phyloP scores from a whole-genome alignment of 371 early-diverging fungal species.

The Lichtheimia ornata region DNA sequence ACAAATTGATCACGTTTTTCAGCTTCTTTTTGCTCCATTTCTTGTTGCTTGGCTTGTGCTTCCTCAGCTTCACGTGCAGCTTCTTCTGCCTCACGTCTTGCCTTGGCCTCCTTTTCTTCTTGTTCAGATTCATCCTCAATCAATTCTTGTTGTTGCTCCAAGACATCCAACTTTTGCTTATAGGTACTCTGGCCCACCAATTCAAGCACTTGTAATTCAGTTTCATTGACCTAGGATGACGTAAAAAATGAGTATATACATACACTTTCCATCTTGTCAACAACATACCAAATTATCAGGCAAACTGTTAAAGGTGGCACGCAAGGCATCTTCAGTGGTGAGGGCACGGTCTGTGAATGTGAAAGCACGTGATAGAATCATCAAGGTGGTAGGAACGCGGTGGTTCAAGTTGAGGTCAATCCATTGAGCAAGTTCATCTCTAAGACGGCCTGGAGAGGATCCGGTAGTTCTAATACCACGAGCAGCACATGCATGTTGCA shows the following conservation, averaged over 20 bases:
- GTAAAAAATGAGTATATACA: background rate
- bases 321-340: slow-evolving; percentile 77
- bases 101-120: slow-evolving; percentile 60
- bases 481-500: slow-evolving; percentile 84
- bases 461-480: slow-evolving; percentile 92
- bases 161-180: slow-evolving; percentile 89
- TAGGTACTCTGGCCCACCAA: slow-evolving; percentile 84
- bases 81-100: slow-evolving; percentile 40
- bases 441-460: slow-evolving; percentile 83
- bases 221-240: slow-evolving; percentile 63
- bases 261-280: background rate
- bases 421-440: slow-evolving; percentile 91
- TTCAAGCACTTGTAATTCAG: slow-evolving; percentile 84
- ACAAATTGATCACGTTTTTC: slow-evolving; percentile 33
- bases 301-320: slow-evolving; percentile 89
- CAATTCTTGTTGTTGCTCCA: slow-evolving; percentile 94
- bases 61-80: slow-evolving; percentile 23
- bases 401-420: slow-evolving; percentile 89
- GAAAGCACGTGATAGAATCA: slow-evolving; percentile 91
- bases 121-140: slow-evolving; percentile 89
- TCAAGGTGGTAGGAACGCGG: slow-evolving; percentile 84
- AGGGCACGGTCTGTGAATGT: slow-evolving; percentile 72
- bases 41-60: slow-evolving; percentile 31
- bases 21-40: slow-evolving; percentile 42
- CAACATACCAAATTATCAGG: slow-evolving; percentile 80